These are phyloP conservation scores for Aspergillus sp. DNA, from an alignment of 2,329 filamentous ascomycete genomes.

Conservation along the genomic window DNA sequence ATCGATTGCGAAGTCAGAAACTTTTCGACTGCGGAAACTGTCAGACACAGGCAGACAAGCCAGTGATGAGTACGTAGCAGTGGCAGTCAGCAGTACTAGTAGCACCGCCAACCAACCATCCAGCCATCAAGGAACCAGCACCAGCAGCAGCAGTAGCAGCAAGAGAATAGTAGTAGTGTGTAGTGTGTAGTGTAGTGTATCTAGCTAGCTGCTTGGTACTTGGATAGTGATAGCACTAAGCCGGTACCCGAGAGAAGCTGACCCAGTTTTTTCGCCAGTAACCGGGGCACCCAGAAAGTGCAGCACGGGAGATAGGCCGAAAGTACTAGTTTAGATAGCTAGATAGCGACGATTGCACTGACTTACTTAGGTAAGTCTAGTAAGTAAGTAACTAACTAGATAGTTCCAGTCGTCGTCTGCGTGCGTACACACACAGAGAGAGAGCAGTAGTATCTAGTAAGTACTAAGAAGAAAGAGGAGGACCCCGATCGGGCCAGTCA, in stretches of 20 bases:
- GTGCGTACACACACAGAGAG: too few relatives aligned
- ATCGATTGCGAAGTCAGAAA: background rate
- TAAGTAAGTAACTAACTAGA: too few relatives aligned
- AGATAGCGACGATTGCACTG: too few relatives aligned
- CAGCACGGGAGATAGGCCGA: background rate
- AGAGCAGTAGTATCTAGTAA: too few relatives aligned
- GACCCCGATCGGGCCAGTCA: constrained; percentile 16
- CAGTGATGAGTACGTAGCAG: too few relatives aligned
- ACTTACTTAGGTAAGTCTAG: too few relatives aligned
- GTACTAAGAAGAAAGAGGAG: constrained; percentile 7
- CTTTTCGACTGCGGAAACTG: background rate
- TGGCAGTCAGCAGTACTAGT: too few relatives aligned
- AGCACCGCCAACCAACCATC: background rate
- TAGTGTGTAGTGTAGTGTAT: background rate
- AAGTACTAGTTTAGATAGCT: too few relatives aligned
- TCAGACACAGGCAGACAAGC: background rate
- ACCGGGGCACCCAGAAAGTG: background rate
- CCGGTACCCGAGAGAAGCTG: background rate
- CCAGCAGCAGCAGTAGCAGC: background rate
- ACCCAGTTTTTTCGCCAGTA: background rate
- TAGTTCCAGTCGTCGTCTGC: too few relatives aligned
- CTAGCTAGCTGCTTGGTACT: background rate
- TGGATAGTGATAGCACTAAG: background rate
- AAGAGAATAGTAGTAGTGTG: background rate
- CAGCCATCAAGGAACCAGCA: background rate